Conservation (phyloP, 2,329 filamentous ascomycete species). For the Colletotrichum musae region DNA sequence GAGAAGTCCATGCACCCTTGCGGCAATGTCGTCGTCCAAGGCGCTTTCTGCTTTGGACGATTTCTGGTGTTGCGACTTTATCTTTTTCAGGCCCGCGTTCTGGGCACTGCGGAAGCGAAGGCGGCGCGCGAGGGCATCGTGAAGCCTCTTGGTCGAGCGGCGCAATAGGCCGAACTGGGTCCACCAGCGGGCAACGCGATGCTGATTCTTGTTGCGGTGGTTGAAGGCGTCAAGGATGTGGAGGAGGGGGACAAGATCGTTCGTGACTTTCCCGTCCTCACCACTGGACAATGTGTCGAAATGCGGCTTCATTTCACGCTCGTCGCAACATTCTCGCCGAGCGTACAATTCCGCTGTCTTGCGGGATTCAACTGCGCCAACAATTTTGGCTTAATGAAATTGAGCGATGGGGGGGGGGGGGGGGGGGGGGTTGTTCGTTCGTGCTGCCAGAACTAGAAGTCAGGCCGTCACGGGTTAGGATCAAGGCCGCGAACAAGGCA, state of each 20-base stretch:
- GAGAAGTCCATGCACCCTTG: constrained; percentile 46
- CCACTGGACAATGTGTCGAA: constrained; percentile 8
- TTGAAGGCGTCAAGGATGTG: constrained; percentile 79
- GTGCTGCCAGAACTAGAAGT: too few species aligned
- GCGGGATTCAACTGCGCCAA: too few species aligned
- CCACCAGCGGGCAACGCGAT: constrained; percentile 87
- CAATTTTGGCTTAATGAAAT: too few species aligned
- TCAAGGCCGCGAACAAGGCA: too few species aligned
- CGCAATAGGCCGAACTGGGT: constrained; percentile 78
- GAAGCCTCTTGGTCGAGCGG: constrained; percentile 72
- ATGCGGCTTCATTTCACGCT: not conserved
- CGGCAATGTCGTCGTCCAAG: constrained; percentile 16
- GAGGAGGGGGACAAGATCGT: constrained; percentile 55
- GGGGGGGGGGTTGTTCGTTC: too few species aligned
- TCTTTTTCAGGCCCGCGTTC: constrained; percentile 27
- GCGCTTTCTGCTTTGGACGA: constrained; percentile 1
- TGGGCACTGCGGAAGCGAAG: constrained; percentile 37
- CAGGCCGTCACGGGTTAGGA: too few species aligned
- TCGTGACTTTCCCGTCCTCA: constrained; percentile 31
- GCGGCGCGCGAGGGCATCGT: constrained; percentile 49
- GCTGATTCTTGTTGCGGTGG: constrained; percentile 93
- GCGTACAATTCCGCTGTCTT: not conserved
- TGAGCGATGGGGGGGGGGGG: too few species aligned
- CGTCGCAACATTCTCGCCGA: too few species aligned
- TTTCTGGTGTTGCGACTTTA: constrained; percentile 1